A percentile compares a stretch with the other conserved stretches of the same genome.
phyloP scores from a whole-genome alignment of 2,329 filamentous ascomycete species.

The Chrysosporium keratinophilum region DNA sequence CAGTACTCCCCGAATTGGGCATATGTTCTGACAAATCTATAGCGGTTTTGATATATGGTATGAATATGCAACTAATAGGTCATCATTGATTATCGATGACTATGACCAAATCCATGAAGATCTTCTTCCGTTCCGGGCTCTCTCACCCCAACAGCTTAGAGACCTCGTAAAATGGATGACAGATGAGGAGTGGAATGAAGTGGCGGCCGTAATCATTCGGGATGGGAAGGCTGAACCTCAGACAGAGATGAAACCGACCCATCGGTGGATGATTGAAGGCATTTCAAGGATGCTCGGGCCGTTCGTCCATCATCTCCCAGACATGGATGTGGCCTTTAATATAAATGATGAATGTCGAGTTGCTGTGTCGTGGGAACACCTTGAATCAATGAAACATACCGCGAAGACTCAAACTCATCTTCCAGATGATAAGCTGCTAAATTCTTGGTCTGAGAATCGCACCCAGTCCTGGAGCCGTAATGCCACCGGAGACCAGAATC shows the following conservation, averaged over 20 bases:
- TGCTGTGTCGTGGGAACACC: constrained; percentile 42
- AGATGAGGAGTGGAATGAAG: constrained; percentile 45
- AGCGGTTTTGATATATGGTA: constrained; percentile 51
- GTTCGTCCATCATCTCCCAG: constrained; percentile 46
- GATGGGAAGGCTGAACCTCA: constrained; percentile 43
- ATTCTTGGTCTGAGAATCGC: constrained; percentile 32
- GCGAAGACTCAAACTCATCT: constrained; percentile 13
- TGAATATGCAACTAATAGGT: constrained; percentile 43
- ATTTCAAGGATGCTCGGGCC: constrained; percentile 44
- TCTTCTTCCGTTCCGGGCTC: constrained; percentile 45
- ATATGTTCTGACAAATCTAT: not conserved
- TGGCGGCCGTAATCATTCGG: constrained; percentile 48
- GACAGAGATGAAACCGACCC: constrained; percentile 44
- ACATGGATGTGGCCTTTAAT: constrained; percentile 55
- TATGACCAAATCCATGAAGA: constrained; percentile 51
- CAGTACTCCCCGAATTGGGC: constrained; percentile 2
- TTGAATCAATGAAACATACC: constrained; percentile 29
- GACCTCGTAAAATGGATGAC: constrained; percentile 44
- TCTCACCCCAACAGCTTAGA: constrained; percentile 43
- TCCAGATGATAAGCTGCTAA: constrained; percentile 19
- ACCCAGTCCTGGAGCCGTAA: constrained; percentile 31
- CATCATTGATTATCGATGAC: constrained; percentile 48
- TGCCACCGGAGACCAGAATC: constrained; percentile 24
- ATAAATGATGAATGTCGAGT: constrained; percentile 52
- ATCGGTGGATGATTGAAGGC: constrained; percentile 50